Evolutionary conservation across 495 filamentous ascomycete genomes (phyloP), one percentile per base, ranked within the genome.

Genomic region (Chaetomidium leptoderma): DNA sequence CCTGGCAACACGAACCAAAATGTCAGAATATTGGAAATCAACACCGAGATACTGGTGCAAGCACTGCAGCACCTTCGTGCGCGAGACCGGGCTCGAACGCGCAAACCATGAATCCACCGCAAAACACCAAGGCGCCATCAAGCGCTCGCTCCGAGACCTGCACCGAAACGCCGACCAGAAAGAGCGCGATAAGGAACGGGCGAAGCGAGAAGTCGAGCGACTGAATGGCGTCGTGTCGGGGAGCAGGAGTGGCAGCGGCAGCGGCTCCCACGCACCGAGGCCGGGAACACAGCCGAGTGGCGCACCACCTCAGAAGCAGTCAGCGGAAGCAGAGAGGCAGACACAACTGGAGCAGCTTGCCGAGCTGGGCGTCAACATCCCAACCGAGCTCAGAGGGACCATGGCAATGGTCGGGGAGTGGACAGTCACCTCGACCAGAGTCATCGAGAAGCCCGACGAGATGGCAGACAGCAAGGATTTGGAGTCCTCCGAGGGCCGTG

Each of bases 21-120:
- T 98, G 93, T 86, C 93, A 1, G 95, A 97, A 82, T 92, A 96
- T 73, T 98, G 93, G 93, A 97, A 97, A 74, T 97, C 93, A 23
- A 93, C 91, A 77, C 90, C 91, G 11, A 91, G 85, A 70, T 90
- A 92, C 76, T 97, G 91, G 90, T 99, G 93, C 83, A 97, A 97
- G 73, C 88, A 95, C 78, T 99, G 93, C 83, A 84, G 83, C 71
- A 83, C 82, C 73, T 97, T 83, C 76, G 90, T 97, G 59, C 84
- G 86, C 66, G 93, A 99, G 76, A 97, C 92, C 27, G 84, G 87
- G 63, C 85, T 97, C 71, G 91, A 93, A 69, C 87, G 85, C 67
- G 75, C 83, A 54, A 91, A 96, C 71, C 93, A 99, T 70, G 95
- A 99, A 70, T 82, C 90, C 21, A 96, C 91, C 3, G 82, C 74